Percentiles rank a stretch among this genome's conserved stretches.
Conservation (phyloP, 768 basidiomycete genomes). For the Podaxis sp. region DNA sequence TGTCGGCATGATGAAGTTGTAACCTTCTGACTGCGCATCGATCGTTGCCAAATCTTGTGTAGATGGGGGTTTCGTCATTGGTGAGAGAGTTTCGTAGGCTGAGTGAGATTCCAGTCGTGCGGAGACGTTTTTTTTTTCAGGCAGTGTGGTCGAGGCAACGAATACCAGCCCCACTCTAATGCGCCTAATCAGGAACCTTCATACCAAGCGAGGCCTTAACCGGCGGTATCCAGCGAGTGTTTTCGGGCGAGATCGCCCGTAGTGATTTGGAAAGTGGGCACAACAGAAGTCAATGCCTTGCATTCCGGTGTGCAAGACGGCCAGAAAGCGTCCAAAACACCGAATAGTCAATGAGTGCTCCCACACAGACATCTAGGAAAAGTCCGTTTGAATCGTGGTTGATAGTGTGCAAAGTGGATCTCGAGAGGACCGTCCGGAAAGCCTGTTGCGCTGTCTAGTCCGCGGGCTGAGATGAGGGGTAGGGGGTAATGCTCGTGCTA, state of each 20-base stretch:
- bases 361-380: background rate
- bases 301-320: background rate
- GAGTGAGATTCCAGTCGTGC: background rate
- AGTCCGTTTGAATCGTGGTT: slow-evolving; percentile 1
- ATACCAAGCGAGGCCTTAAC: background rate
- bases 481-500: slow-evolving; percentile 1
- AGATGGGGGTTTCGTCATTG: background rate
- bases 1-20: background rate
- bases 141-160: background rate
- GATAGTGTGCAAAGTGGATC: slow-evolving; percentile 1
- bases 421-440: slow-evolving; percentile 1
- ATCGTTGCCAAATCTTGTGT: background rate
- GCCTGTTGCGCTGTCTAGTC: slow-evolving; percentile 5
- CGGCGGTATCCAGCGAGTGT: background rate
- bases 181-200: slow-evolving; percentile 10
- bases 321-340: background rate
- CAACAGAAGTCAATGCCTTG: background rate
- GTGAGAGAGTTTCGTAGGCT: background rate
- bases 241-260: slow-evolving; percentile 4
- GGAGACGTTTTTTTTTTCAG: background rate
- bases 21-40: background rate
- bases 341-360: background rate
- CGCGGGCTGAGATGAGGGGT: slow-evolving; percentile 2
- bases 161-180: background rate
- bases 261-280: slow-evolving; percentile 1